Evolutionary conservation across 306 rosid species (phyloP), one percentile per base, ranked within the genome.

Genomic region (Cercis canadensis): DNA sequence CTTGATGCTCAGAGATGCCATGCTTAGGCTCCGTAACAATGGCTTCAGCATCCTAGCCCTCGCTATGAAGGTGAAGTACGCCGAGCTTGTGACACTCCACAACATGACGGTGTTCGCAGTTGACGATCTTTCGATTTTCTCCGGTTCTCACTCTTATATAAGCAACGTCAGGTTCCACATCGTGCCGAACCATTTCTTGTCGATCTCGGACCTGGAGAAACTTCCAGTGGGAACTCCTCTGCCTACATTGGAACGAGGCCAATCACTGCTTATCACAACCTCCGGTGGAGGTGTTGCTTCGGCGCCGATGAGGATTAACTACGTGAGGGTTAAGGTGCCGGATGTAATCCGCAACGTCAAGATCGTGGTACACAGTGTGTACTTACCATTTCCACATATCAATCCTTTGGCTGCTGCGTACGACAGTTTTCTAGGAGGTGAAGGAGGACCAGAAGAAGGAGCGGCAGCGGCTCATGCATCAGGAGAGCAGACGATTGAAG

Each of bases 31-130:
- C 69, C 95, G 95, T 5, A 80, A 80, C 84, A 85, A 82, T 71
- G 95, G 89, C 21, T 88, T 77, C 78, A 78, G 82, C 81, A 80
- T 84, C 63, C 85, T 88, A 32, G 82, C 91, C 1, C 86, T 86
- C 0, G 95, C 87, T 0, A 72, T 89, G 83, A 89, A 69, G 77
- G 78, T 86, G 18, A 89, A 84, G 57, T 89, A 89, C 75, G 74
- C 79, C 1, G 89, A 89, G 24, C 92, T 86, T 37, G 68, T 84
- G 7, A 81, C 64, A 9, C 96, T 86, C 36, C 55, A 46, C 53
- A 89, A 86, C 76, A 89, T 88, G 89, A 88, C 91, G 11, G 72
- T 88, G 33, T 88, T 88, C 74, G 84, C 91, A 24, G 68, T 88
- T 7, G 88, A 83, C 9, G 95, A 88, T 32, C 81, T 82, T 39